Percentiles rank a stretch among this genome's conserved stretches.
These are phyloP conservation scores for Paraleonurus japonicus DNA, from an alignment of 257 asterid species.

Conservation along the genomic window DNA sequence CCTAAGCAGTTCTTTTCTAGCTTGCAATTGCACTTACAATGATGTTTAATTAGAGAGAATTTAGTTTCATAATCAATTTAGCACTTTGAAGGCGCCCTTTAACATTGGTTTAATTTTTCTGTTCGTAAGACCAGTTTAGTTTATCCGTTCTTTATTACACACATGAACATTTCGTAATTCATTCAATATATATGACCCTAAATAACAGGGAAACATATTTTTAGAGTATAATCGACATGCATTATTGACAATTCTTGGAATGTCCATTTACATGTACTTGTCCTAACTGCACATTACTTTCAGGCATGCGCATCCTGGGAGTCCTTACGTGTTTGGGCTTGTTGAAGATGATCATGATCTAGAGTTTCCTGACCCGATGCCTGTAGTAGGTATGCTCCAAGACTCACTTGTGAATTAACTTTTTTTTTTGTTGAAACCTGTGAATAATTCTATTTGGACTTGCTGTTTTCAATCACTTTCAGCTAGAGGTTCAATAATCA, in stretches of 20 bases:
- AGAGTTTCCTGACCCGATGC: constrained; percentile 98
- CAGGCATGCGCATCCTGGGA: constrained; percentile 99
- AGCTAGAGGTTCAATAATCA: constrained; percentile 5
- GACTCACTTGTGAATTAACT: neutral
- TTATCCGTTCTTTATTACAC: neutral
- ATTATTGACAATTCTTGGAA: neutral
- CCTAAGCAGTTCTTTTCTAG: neutral
- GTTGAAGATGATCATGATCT: constrained; percentile 88
- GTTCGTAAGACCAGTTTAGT: neutral
- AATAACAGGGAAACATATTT: neutral
- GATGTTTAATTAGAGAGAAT: constrained; percentile 6
- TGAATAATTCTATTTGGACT: neutral
- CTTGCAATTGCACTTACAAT: neutral
- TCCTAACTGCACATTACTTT: constrained; percentile 25
- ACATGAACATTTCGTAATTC: neutral
- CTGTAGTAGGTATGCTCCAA: constrained; percentile 67
- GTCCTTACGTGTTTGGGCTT: constrained; percentile 96
- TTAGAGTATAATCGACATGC: neutral
- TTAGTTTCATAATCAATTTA: constrained; percentile 1
- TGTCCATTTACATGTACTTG: neutral
- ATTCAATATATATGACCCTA: neutral
- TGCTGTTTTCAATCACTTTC: constrained; percentile 3
- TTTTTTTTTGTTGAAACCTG: neutral
- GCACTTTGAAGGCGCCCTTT: constrained; percentile 12
- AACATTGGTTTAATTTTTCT: neutral